These are phyloP conservation scores for Rhododendron ferrugineum DNA, from an alignment of 148 eudicot genomes.

Conservation along the genomic window DNA sequence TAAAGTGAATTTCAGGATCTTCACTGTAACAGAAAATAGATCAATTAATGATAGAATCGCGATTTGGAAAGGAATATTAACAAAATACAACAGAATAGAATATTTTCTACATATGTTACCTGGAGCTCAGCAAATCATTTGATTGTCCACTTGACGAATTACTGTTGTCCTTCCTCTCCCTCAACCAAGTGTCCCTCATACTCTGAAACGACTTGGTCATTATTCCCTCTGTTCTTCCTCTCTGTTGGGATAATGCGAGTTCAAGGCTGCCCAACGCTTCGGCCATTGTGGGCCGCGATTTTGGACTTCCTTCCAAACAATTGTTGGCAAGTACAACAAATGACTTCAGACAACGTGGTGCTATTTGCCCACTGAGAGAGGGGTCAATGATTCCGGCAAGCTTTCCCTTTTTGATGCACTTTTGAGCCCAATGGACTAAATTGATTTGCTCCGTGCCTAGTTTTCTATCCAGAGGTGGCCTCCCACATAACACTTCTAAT, in stretches of 20 bases:
- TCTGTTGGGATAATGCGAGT: neutral
- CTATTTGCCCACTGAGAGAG: neutral
- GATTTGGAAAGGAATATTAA: neutral
- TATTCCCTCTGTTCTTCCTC: neutral
- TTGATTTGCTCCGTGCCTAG: neutral
- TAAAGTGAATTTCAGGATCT: conserved; percentile 16
- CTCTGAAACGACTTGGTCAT: neutral
- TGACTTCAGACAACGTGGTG: neutral
- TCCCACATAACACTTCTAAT: neutral
- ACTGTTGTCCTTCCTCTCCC: neutral
- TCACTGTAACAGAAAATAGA: neutral
- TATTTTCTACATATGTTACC: neutral
- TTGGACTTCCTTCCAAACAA: neutral
- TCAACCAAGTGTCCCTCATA: neutral
- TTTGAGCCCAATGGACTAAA: neutral
- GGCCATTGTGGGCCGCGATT: neutral
- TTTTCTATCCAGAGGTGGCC: neutral
- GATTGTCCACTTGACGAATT: neutral
- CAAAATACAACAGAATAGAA: neutral
- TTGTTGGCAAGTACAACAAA: neutral
- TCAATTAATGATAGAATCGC: neutral
- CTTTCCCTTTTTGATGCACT: conserved; percentile 10
- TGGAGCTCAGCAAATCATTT: neutral
- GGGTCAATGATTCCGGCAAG: conserved; percentile 7
- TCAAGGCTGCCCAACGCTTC: conserved; percentile 3